These are phyloP conservation scores for Amaranthus palmeri DNA, from an alignment of 148 eudicot genomes.

Conservation along the genomic window DNA sequence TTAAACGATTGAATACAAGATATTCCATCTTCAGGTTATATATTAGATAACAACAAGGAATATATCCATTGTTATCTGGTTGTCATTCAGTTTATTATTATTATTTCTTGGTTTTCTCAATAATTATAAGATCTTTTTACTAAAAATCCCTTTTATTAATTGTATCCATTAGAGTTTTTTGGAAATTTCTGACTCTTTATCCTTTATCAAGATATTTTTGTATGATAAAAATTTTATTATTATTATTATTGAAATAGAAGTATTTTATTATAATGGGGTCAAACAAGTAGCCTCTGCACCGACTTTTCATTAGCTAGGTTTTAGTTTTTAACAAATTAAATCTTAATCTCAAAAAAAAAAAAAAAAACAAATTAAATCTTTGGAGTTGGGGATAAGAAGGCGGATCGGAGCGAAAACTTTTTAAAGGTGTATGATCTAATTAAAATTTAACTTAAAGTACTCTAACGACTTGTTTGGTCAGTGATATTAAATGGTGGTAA, in stretches of 20 bases:
- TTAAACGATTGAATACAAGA: neutral
- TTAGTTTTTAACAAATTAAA: too few species aligned
- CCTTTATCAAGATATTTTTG: neutral
- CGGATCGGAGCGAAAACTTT: too few species aligned
- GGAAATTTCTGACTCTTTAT: neutral
- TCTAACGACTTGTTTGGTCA: too few species aligned
- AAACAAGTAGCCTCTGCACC: slow-evolving; percentile 6
- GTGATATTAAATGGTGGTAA: too few species aligned
- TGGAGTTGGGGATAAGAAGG: too few species aligned
- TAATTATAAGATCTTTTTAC: neutral
- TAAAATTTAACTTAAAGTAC: too few species aligned
- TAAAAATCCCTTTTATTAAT: neutral
- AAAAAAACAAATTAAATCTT: too few species aligned
- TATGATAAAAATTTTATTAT: neutral
- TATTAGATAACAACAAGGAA: neutral
- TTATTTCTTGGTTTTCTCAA: slow-evolving; percentile 2
- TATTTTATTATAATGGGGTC: too few species aligned
- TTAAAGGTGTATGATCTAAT: too few species aligned
- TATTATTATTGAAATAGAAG: too few species aligned
- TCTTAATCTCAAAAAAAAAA: too few species aligned
- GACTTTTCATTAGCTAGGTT: neutral
- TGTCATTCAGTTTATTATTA: slow-evolving; percentile 1
- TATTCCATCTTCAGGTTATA: neutral
- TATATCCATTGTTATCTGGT: slow-evolving; percentile 9
- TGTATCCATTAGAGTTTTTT: neutral